phyloP scores from a whole-genome alignment of 768 basidiomycete species.

The Collybia mongolica region DNA sequence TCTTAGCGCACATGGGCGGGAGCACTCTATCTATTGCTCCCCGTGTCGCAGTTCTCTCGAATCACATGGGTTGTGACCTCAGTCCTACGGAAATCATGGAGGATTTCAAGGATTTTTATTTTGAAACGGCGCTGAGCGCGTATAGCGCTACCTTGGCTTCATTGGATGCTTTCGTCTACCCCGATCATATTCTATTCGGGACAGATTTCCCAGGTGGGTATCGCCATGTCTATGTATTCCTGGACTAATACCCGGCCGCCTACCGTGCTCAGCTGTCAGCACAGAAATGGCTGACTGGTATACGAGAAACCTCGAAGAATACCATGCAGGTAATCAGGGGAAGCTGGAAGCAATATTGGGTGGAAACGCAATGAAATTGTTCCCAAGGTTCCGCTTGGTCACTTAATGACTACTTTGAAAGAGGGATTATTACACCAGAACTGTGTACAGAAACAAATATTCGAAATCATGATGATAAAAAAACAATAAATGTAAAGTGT shows the following conservation, averaged over 20 bases:
- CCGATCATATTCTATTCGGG: constrained; percentile 62
- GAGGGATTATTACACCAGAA: too few relatives aligned
- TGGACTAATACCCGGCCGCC: background rate
- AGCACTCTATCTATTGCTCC: constrained; percentile 62
- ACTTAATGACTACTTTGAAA: background rate
- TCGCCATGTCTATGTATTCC: background rate
- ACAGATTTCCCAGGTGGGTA: constrained; percentile 73
- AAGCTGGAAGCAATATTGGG: constrained; percentile 44
- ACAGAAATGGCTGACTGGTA: constrained; percentile 60
- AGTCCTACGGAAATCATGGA: constrained; percentile 61
- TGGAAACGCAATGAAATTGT: constrained; percentile 51
- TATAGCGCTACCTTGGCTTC: constrained; percentile 50
- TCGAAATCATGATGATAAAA: background rate
- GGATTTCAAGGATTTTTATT: constrained; percentile 74
- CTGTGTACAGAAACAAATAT: background rate
- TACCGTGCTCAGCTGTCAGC: constrained; percentile 59
- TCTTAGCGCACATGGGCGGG: constrained; percentile 78
- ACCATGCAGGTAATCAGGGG: constrained; percentile 38
- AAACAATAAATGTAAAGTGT: background rate
- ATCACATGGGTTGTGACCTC: constrained; percentile 69
- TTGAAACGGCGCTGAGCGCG: constrained; percentile 68
- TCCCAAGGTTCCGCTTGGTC: constrained; percentile 31
- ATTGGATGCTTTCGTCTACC: constrained; percentile 47
- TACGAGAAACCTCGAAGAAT: constrained; percentile 47
- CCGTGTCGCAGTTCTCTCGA: constrained; percentile 66